Evolutionary conservation across 129 eudicot species (phyloP), one percentile per base, ranked within the genome.

Genomic region (Flaveria ramosissima): DNA sequence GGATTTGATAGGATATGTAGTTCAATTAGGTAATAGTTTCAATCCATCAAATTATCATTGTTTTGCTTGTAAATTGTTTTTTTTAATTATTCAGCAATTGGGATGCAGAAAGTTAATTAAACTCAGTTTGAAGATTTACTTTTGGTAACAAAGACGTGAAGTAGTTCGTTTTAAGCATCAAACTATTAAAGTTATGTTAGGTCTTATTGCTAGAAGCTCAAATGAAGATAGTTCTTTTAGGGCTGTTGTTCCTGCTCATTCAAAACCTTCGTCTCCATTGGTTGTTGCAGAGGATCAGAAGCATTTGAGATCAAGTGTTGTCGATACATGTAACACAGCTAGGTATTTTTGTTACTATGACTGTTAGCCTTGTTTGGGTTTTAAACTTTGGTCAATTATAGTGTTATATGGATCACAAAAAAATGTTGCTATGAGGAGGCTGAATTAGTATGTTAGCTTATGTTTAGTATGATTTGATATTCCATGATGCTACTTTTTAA

Each of bases 221-320:
- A 83, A 84, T 13, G 94, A 90, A 73, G 93, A 92, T 55, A 87
- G 67, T 78, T 77, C 92, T 70, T 80, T 85, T 75, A 89, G 85
- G 69, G 85, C 82, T 80, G 81, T 82, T 72, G 89, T 70, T 68
- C 79, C 88, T 76, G 82, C 79, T 65, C 83, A 90, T 76, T 72
- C 82, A 14, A 89, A 83, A 81, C 66, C 83, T 72, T 77, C 87
- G 36, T 75, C 92, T 62, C 82, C 88, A 0, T 55, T 75, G 80
- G 63, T 85, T 41, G 77, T 78, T 56, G 77, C 79, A 13, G 98
- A 92, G 74, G 98, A 92, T 47, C 42, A 90, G 42, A 92, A 90
- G 73, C 87, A 90, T 61, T 76, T 80, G 62, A 85, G 83, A 78
- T 86, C 84, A 4, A 83, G 85, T 75, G 79, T 88, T 70, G 79